Evolutionary conservation across 306 rosid genomes (phyloP).

Genomic region (Casuarina glauca): DNA sequence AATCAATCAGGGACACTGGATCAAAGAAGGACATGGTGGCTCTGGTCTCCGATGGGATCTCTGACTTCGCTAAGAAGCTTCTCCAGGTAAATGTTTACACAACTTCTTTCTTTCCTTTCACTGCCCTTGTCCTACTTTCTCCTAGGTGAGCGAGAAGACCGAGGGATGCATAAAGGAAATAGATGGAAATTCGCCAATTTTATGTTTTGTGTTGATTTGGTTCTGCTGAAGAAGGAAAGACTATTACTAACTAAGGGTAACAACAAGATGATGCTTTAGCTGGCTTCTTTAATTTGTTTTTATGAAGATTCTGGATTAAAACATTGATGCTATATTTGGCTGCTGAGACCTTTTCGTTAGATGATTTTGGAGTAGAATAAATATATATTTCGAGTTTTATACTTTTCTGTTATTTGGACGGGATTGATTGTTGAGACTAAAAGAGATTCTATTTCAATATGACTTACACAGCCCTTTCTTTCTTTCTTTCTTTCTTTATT

Average conservation of each 20-base stretch:
- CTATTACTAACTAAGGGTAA: neutral
- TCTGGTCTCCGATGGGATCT: conserved; percentile 93
- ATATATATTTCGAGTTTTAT: neutral
- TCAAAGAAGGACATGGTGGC: conserved; percentile 88
- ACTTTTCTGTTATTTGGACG: conserved; percentile 1
- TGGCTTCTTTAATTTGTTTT: neutral
- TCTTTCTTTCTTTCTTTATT: no score
- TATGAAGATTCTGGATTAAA: neutral
- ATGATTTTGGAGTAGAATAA: neutral
- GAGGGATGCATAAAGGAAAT: neutral
- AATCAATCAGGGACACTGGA: conserved; percentile 82
- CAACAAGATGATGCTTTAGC: neutral
- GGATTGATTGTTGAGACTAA: neutral
- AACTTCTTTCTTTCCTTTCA: neutral
- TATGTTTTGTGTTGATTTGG: neutral
- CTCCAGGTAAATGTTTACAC: conserved; percentile 51
- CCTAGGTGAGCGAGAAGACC: neutral
- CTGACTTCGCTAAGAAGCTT: conserved; percentile 74
- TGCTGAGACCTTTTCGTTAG: neutral
- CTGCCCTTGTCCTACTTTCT: no score
- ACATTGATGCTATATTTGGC: neutral
- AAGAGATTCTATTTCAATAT: neutral
- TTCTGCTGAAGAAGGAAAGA: neutral
- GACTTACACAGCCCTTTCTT: neutral
- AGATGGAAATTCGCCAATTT: neutral